phyloP scores from a whole-genome alignment of 2,329 filamentous ascomycete genomes.

The Didymella glomerata region DNA sequence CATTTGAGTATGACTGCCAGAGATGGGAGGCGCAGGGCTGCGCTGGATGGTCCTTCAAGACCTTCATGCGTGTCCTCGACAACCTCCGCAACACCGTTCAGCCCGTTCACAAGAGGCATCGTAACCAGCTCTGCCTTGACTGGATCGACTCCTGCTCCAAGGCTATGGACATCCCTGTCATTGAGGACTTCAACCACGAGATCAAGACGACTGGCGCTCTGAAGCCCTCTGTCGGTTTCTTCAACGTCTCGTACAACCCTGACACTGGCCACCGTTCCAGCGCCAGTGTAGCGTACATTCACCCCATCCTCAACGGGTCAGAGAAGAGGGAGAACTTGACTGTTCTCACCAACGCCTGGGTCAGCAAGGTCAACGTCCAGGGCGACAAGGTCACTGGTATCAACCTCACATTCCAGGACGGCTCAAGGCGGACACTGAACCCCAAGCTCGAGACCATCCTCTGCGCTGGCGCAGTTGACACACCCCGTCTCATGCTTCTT shows the following conservation, averaged over 20 bases:
- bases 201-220: constrained; percentile 77
- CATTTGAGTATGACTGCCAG: constrained; percentile 87
- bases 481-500: constrained; percentile 70
- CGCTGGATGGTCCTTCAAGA: constrained; percentile 86
- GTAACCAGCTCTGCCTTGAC: constrained; percentile 90
- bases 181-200: constrained; percentile 86
- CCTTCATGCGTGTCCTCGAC: constrained; percentile 81
- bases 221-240: constrained; percentile 83
- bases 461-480: constrained; percentile 82
- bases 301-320: constrained; percentile 84
- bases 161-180: constrained; percentile 80
- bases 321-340: constrained; percentile 86
- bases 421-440: constrained; percentile 62
- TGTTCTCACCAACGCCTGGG: constrained; percentile 86
- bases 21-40: constrained; percentile 85
- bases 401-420: constrained; percentile 70
- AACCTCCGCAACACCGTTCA: constrained; percentile 90
- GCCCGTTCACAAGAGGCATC: constrained; percentile 83
- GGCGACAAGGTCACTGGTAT: constrained; percentile 77
- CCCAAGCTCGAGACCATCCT: constrained; percentile 80
- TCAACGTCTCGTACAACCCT: constrained; percentile 90
- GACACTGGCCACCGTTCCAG: constrained; percentile 85
- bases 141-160: constrained; percentile 84
- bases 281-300: constrained; percentile 90
- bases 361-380: constrained; percentile 78